Evolutionary conservation across 345 rosid genomes (phyloP).

Genomic region (Raphanus sativus): DNA sequence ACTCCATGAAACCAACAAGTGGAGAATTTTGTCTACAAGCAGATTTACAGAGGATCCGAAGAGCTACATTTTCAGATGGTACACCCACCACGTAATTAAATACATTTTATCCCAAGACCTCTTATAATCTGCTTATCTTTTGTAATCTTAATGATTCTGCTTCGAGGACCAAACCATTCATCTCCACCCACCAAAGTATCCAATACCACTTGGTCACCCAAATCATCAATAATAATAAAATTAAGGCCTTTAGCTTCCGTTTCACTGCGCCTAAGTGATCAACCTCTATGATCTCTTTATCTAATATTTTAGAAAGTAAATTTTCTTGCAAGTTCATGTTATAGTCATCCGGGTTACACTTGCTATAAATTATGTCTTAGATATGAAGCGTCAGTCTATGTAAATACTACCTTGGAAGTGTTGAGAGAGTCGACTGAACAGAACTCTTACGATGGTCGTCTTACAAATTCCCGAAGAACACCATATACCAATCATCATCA

Average conservation of each 20-base stretch:
- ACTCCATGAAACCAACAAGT: no score
- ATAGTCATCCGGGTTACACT: background rate
- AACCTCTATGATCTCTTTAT: no score
- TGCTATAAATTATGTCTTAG: background rate
- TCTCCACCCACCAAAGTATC: background rate
- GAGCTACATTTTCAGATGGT: no score
- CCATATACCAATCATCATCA: conserved; percentile 10
- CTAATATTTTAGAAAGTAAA: no score
- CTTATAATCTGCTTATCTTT: background rate
- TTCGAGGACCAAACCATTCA: background rate
- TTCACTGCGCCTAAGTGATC: no score
- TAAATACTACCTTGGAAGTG: conserved; percentile 5
- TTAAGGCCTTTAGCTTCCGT: background rate
- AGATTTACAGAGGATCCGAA: no score
- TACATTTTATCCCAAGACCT: background rate
- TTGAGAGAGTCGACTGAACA: background rate
- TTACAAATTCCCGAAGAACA: background rate
- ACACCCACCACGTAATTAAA: no score
- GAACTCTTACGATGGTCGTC: background rate
- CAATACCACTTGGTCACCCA: no score
- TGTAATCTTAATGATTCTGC: background rate
- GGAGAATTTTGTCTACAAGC: no score
- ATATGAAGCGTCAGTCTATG: background rate
- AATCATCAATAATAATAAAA: background rate
- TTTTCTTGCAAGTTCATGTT: no score